Evolutionary conservation across 2,329 filamentous ascomycete species (phyloP), one percentile per base, ranked within the genome.

Genomic region (Triangularia setosa): DNA sequence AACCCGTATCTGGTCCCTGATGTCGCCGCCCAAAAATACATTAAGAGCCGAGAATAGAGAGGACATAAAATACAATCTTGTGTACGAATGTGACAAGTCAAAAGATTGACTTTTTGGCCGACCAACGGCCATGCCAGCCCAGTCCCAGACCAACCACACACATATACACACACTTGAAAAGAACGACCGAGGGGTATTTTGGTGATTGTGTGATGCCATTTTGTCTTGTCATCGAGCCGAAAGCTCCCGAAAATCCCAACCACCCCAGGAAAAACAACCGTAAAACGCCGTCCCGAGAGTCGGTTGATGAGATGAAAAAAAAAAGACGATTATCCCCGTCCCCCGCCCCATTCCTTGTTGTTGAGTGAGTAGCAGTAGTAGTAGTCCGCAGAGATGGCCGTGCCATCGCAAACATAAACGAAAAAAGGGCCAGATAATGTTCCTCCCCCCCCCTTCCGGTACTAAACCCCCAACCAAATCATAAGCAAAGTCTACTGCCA

Each of bases 401-500:
- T 64, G 62, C 40, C 40, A 28, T 53, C 27, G 52, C 25, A 25
- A 18, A 55, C 40, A 48, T 21, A 12, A 23, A 48, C 21, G n/a
- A 21, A 48, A 30, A 57, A 60, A 64, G 65, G 67, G 65, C 66
- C 66, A 67, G 64, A 28, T 27, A 68, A 60, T 60, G 35, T 64
- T 30, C 61, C 67, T 58, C 59, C 58, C 64, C 61, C 63, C 66
- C 60, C 40, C 40, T 7, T 67, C 66, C 63, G 55, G 65, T 66
- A 65, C 67, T 68, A 66, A 65, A 65, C 62, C 40, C n/a, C 40
- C 40, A 48, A 8, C 40, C 40, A 48, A 48, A 48, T 48, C 40
- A 48, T 48, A 48, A 48, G 40, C 40, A 48, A 67, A 71, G 64
- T 72, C 73, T 74, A 74, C 73, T 70, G 69, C 40, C 11, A 48